Conservation (phyloP, 768 basidiomycete genomes). For the Krasilnikovozyma curviuscula region DNA sequence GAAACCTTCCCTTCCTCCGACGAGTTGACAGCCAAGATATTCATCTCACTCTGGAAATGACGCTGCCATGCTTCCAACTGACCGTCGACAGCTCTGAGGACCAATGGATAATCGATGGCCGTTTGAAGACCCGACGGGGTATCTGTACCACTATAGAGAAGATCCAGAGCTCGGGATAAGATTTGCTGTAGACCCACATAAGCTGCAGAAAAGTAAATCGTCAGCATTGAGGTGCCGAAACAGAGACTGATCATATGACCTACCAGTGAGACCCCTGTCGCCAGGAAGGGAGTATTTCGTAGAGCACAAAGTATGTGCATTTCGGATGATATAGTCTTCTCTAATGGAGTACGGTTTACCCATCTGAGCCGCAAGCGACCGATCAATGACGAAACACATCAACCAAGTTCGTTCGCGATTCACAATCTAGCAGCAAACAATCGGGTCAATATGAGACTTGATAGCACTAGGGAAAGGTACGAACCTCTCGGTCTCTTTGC, state of each 20-base stretch:
- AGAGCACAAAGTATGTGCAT: constrained; percentile 50
- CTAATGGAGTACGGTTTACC: constrained; percentile 83
- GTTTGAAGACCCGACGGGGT: constrained; percentile 63
- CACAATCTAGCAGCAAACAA: constrained; percentile 42
- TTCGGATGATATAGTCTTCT: constrained; percentile 84
- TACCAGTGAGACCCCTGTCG: constrained; percentile 53
- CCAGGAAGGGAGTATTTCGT: constrained; percentile 39
- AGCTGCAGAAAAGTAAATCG: constrained; percentile 1
- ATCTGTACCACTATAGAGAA: constrained; percentile 58
- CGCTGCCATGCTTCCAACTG: constrained; percentile 32
- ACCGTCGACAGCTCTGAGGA: constrained; percentile 65
- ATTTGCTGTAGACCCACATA: constrained; percentile 62
- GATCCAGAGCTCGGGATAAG: constrained; percentile 68
- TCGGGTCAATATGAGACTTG: too few relatives aligned
- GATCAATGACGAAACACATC: constrained; percentile 62
- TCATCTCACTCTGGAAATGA: not conserved
- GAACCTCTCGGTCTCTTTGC: constrained; percentile 39
- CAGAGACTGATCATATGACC: not conserved
- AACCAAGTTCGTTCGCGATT: constrained; percentile 94
- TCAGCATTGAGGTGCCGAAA: not conserved
- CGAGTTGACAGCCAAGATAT: not conserved
- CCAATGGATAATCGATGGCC: constrained; percentile 64
- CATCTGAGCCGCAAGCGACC: constrained; percentile 86
- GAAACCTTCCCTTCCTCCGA: not conserved
- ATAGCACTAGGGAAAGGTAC: too few relatives aligned